Evolutionary conservation across 1,284 basidiomycete species (phyloP), one percentile per base, ranked within the genome.

Genomic region (Leccinum cinnamomeum): DNA sequence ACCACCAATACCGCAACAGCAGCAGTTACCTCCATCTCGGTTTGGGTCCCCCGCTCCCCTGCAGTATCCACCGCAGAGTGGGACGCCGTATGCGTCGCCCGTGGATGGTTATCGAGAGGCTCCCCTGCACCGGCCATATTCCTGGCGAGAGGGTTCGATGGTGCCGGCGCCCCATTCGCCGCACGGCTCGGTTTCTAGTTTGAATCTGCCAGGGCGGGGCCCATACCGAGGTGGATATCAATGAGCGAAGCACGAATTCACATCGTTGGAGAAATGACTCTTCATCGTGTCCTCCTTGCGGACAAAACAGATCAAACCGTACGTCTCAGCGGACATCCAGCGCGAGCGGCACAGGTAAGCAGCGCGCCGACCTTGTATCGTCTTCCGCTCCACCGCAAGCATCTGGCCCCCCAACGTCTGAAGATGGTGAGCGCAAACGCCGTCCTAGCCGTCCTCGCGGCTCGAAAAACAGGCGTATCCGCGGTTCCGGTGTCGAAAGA

Each of bases 381-480:
- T 62, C 65, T 2, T 58, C 74, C 10, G 54, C 66, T 56, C 63
- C 60, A 1, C 55, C 64, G 14, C 74, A 67, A 57, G 51, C 65
- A 18, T 59, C 72, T n/a, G 65, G 64, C n/a, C 68, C 64, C 37
- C 56, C 63, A 8, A 41, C 41, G 33, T 60, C 65, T 58, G 74
- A 73, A 51, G 75, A 76, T 48, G 58, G 55, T 3, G 75, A 74
- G 18, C 79, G 78, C 60, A 90, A 89, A 75, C 84, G 89, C 60
- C 83, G 85, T 58, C 88, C 88, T 48, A 88, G 89, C 64, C 83
- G 89, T 64, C 89, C 89, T 33, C 81, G 87, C 63, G 88, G 88
- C n/a, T 90, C 89, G 23, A 88, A 89, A 74, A 90, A 88, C 69
- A 81, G 85, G 67, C 87, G 85, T 69, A 72, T 77, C 37, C 76